Base-by-base conservation (phyloP, 176 grass and related monocot genomes). In the Oryza australiensis region DNA sequence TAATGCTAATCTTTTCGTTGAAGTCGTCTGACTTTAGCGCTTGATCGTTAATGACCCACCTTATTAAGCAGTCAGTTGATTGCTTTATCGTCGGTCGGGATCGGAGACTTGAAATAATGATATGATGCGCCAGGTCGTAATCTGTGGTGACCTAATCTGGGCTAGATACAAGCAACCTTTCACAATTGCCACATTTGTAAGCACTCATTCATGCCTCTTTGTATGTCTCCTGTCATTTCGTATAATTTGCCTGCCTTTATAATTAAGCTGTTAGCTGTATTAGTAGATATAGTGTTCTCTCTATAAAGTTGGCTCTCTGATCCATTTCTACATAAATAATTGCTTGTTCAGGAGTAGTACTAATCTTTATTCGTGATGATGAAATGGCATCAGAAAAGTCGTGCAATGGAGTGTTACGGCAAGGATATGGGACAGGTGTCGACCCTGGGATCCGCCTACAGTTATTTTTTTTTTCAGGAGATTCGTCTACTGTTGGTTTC, bases 121-220 rank as follows among this genome's bases (percentile, higher is more conserved):
- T 29, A 16, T 4, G 70, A 82, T 79, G 74, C 63, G 30, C 66
- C 79, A 37, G 78, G 78, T 86, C 83, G 66, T 86, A 82, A 82
- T 85, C 73, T 82, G 83, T n/a, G 66, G 10, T 77, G 27, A 29
- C 78, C 83, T 78, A 86, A 86, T 77, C 73, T 22, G 78, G 87
- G 43, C 66, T 78, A 81, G 66, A 64, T 86, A 7, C 88, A 82
- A 0, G 73, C 64, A 87, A 64, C 62, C 34, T 38, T 3, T 79
- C 68, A 65, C 68, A 65, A 42, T 75, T 40, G 55, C 60, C 34
- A 41, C 51, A 24, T 38, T 26, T 13, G 73, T 74, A 49, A 57
- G 62, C 29, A 60, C 66, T 66, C 63, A 49, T 64, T 29, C 75
- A 62, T 16, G 63, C 33, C 5, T 24, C 30, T 46, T n/a, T 45